Percentiles rank a stretch among this genome's conserved stretches.
phyloP scores from a whole-genome alignment of 495 filamentous ascomycete genomes.

The Xylaria telfairii region DNA sequence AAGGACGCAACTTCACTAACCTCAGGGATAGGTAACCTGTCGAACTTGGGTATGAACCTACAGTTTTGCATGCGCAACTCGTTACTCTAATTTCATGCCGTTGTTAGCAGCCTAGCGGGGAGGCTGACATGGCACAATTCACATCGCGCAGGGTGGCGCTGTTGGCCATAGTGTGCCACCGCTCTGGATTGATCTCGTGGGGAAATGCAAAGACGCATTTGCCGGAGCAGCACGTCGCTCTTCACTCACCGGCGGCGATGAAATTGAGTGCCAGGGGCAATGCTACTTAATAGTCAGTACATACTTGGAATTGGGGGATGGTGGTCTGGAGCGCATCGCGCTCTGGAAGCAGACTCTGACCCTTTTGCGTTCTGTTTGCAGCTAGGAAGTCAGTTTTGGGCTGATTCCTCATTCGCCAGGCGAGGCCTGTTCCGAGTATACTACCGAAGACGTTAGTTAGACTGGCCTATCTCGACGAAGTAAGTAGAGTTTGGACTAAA shows the following conservation, averaged over 20 bases:
- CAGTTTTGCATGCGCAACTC: constrained; percentile 34
- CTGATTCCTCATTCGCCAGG: constrained; percentile 72
- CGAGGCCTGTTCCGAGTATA: constrained; percentile 66
- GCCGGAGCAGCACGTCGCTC: constrained; percentile 26
- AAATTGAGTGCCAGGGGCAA: constrained; percentile 80
- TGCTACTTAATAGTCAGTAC: constrained; percentile 52
- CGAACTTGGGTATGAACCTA: constrained; percentile 43
- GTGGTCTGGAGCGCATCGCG: constrained; percentile 19
- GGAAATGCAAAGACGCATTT: constrained; percentile 25
- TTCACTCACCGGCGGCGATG: constrained; percentile 81
- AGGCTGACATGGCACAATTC: constrained; percentile 39
- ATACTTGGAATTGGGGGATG: constrained; percentile 9
- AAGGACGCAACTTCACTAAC: constrained; percentile 25
- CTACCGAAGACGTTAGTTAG: constrained; percentile 46
- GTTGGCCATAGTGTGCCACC: constrained; percentile 23
- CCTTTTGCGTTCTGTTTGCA: constrained; percentile 76
- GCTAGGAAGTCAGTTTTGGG: constrained; percentile 71
- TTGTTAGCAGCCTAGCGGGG: constrained; percentile 9
- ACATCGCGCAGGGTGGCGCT: constrained; percentile 30
- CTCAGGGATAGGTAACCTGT: constrained; percentile 30
- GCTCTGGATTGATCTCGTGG: constrained; percentile 25
- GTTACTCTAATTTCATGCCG: constrained; percentile 24
- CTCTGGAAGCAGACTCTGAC: constrained; percentile 54
- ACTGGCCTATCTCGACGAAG: neutral
- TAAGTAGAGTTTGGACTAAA: neutral